Percentiles rank a stretch among this genome's conserved stretches.
These are phyloP conservation scores for Bocquillonia castaneifolia DNA, from an alignment of 441 rosid species.

Conservation along the genomic window DNA sequence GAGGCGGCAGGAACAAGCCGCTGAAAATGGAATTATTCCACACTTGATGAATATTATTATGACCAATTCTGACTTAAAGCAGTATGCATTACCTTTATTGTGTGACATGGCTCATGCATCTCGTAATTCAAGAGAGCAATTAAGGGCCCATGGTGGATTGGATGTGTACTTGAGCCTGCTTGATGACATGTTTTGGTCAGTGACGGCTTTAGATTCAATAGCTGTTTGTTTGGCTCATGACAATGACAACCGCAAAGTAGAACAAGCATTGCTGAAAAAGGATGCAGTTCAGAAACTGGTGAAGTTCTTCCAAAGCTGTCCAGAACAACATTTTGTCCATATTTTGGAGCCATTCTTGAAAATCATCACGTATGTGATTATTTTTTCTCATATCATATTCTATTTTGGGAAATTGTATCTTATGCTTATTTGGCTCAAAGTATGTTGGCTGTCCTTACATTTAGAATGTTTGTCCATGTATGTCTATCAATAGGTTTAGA, in stretches of 20 bases:
- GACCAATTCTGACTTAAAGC: conserved; percentile 77
- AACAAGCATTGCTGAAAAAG: conserved; percentile 81
- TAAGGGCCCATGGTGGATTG: conserved; percentile 92
- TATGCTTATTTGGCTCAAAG: not conserved
- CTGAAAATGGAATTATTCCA: conserved; percentile 97
- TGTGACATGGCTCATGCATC: conserved; percentile 99
- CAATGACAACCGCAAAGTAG: conserved; percentile 90
- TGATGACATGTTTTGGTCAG: conserved; percentile 82
- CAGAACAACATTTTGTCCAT: conserved; percentile 90
- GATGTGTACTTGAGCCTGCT: conserved; percentile 92
- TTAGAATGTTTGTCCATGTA: not conserved
- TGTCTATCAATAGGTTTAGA: not conserved
- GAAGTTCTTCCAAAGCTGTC: conserved; percentile 83
- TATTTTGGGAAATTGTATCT: not conserved
- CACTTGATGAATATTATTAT: conserved; percentile 81
- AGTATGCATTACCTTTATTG: conserved; percentile 74
- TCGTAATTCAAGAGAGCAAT: conserved; percentile 94
- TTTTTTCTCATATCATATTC: not conserved
- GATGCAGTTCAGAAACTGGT: conserved; percentile 88
- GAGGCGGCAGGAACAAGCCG: conserved; percentile 99
- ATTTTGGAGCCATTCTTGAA: conserved; percentile 97
- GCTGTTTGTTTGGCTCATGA: conserved; percentile 98
- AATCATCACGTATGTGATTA: conserved; percentile 66
- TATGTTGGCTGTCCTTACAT: not conserved
- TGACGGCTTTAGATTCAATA: conserved; percentile 88